These are phyloP conservation scores for Plectosphaerella cucumerina DNA, from an alignment of 2,329 filamentous ascomycete genomes.

Conservation along the genomic window DNA sequence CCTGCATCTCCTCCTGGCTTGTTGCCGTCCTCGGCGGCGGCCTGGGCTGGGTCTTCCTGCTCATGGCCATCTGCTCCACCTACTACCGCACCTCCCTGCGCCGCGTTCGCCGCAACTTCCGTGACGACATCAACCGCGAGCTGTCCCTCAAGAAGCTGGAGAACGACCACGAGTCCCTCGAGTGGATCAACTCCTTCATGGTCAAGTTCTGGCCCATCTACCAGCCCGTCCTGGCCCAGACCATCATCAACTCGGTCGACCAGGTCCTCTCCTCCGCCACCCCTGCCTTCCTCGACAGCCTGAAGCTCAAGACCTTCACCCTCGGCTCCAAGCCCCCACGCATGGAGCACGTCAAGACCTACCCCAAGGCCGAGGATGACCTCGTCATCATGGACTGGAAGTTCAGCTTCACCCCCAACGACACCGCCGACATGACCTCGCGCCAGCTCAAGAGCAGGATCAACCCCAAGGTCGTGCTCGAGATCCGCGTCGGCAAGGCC, in stretches of 20 bases:
- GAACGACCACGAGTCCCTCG: conserved; percentile 84
- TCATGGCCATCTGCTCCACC: conserved; percentile 89
- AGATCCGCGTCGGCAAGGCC: conserved; percentile 91
- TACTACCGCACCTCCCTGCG: conserved; percentile 96
- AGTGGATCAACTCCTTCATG: conserved; percentile 99
- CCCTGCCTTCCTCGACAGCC: conserved; percentile 85
- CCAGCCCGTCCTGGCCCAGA: conserved; percentile 86
- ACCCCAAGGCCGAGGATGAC: conserved; percentile 92
- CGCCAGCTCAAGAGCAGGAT: conserved; percentile 91
- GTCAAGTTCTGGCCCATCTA: conserved; percentile 99
- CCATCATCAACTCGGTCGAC: conserved; percentile 89
- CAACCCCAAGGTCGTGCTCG: conserved; percentile 93
- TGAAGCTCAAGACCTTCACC: conserved; percentile 90
- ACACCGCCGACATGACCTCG: conserved; percentile 84
- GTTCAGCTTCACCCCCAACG: conserved; percentile 97
- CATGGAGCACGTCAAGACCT: conserved; percentile 97
- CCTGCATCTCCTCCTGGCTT: conserved; percentile 86
- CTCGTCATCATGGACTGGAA: conserved; percentile 99
- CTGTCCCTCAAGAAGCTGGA: conserved; percentile 83
- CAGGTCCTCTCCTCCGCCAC: conserved; percentile 92
- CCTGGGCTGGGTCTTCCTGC: conserved; percentile 84
- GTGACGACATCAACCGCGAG: conserved; percentile 88
- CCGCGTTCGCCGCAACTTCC: conserved; percentile 89
- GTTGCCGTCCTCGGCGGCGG: conserved; percentile 86
- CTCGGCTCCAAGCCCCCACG: conserved; percentile 92